These are phyloP conservation scores for Magnolia changhungtana DNA, from an alignment of 164 flowering plant genomes.

Conservation along the genomic window DNA sequence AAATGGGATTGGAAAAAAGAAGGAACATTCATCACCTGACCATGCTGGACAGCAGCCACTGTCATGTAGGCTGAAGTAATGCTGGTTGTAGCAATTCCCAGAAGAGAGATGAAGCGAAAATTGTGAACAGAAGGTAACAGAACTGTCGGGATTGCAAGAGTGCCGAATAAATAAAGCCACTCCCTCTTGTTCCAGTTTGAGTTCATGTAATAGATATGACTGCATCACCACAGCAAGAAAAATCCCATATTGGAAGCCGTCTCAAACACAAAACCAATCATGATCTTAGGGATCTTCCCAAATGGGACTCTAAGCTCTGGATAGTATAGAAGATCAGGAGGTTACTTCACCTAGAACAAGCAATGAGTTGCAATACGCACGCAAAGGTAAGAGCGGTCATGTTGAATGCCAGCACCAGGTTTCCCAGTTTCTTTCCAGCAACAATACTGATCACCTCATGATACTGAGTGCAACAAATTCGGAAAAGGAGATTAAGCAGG, in stretches of 20 bases:
- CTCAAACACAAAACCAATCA: background rate
- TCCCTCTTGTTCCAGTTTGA: constrained; percentile 13
- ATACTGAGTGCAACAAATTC: constrained; percentile 7
- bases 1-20: background rate
- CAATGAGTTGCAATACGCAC: constrained; percentile 15
- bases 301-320: background rate
- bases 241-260: background rate
- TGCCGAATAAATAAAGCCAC: constrained; percentile 14
- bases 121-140: constrained; percentile 17
- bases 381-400: constrained; percentile 11
- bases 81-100: constrained; percentile 12
- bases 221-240: background rate
- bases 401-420: constrained; percentile 11
- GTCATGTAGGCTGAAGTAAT: constrained; percentile 16
- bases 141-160: constrained; percentile 10
- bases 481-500: background rate
- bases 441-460: constrained; percentile 13
- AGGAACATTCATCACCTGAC: constrained; percentile 6
- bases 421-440: constrained; percentile 12
- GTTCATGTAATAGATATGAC: constrained; percentile 15
- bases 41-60: constrained; percentile 12
- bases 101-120: constrained; percentile 9
- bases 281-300: background rate
- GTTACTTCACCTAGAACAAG: constrained; percentile 13
- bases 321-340: background rate